Evolutionary conservation across 169 alveolate genomes (phyloP).

Genomic region (Plasmodium gallinaceum): DNA sequence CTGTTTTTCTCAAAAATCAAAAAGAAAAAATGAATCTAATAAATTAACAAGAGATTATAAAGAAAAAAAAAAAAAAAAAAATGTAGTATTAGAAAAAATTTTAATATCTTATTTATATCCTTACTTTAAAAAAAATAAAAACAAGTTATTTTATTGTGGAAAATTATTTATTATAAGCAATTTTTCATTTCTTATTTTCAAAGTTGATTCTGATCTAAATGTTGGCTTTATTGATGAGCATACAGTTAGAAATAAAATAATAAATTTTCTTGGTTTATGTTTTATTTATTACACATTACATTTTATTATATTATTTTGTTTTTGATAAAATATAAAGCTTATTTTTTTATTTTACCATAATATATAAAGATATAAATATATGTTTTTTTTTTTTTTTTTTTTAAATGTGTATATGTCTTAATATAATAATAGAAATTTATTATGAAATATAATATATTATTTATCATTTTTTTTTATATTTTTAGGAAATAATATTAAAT

Average conservation of each 20-base stretch:
- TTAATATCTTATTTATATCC: slow-evolving; percentile 29
- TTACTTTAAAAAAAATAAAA: slow-evolving; percentile 44
- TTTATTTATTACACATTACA: too few species aligned
- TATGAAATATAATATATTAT: too few species aligned
- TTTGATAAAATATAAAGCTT: too few species aligned
- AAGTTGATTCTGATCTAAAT: slow-evolving; percentile 39
- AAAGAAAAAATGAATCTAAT: neutral
- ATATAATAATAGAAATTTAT: too few species aligned
- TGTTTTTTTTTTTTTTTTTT: too few species aligned
- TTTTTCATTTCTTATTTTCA: slow-evolving; percentile 35
- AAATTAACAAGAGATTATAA: neutral
- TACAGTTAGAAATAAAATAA: slow-evolving; percentile 22
- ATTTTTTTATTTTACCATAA: too few species aligned
- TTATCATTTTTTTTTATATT: neutral
- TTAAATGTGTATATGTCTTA: too few species aligned
- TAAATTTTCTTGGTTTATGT: neutral
- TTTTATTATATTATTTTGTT: too few species aligned
- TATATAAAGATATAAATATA: neutral
- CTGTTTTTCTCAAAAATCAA: slow-evolving; percentile 22
- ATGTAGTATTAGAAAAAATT: slow-evolving; percentile 26
- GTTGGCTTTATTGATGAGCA: slow-evolving; percentile 47
- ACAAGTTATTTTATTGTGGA: slow-evolving; percentile 44
- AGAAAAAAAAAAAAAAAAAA: slow-evolving; percentile 17
- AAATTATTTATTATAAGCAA: slow-evolving; percentile 35
- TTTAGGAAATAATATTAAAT: slow-evolving; percentile 43